Evolutionary conservation across 176 grass and related monocot species (phyloP).

Genomic region (Cocos nucifera): DNA sequence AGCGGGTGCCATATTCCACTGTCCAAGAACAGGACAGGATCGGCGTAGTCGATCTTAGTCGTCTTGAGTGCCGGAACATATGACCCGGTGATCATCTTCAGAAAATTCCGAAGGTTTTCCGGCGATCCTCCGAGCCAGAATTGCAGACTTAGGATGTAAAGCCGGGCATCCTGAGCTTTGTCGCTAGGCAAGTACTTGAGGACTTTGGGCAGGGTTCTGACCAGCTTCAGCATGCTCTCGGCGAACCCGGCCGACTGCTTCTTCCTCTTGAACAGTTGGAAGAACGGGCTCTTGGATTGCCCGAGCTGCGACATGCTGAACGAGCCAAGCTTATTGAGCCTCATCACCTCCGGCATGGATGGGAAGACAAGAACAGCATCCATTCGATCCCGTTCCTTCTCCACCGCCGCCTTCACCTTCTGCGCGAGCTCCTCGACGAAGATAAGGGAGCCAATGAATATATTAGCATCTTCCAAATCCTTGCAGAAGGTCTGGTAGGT

Average conservation of each 20-base stretch:
- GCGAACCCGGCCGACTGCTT: constrained; percentile 70
- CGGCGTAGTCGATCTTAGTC: constrained; percentile 58
- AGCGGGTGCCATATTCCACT: constrained; percentile 93
- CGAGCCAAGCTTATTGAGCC: constrained; percentile 96
- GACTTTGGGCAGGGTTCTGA: constrained; percentile 91
- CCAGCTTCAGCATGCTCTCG: constrained; percentile 98
- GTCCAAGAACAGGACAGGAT: constrained; percentile 89
- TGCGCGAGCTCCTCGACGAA: constrained; percentile 98
- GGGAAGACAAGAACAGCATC: constrained; percentile 97
- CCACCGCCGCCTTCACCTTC: constrained; percentile 73
- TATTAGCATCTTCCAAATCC: constrained; percentile 75
- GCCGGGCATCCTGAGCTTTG: constrained; percentile 97
- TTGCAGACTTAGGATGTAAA: constrained; percentile 96
- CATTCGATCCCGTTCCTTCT: constrained; percentile 69
- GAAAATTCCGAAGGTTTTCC: constrained; percentile 90
- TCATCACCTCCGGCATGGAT: constrained; percentile 98
- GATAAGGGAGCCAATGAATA: constrained; percentile 98
- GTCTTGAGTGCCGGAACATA: constrained; percentile 61
- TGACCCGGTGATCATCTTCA: constrained; percentile 87
- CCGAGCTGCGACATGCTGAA: constrained; percentile 99
- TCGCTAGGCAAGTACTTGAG: constrained; percentile 97
- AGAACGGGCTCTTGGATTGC: constrained; percentile 98
- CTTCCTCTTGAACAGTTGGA: constrained; percentile 99
- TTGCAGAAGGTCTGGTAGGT: constrained; percentile 68
- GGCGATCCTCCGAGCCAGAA: constrained; percentile 99